Evolutionary conservation across 495 filamentous ascomycete genomes (phyloP).

Genomic region (Aspergillus bertholletiae): DNA sequence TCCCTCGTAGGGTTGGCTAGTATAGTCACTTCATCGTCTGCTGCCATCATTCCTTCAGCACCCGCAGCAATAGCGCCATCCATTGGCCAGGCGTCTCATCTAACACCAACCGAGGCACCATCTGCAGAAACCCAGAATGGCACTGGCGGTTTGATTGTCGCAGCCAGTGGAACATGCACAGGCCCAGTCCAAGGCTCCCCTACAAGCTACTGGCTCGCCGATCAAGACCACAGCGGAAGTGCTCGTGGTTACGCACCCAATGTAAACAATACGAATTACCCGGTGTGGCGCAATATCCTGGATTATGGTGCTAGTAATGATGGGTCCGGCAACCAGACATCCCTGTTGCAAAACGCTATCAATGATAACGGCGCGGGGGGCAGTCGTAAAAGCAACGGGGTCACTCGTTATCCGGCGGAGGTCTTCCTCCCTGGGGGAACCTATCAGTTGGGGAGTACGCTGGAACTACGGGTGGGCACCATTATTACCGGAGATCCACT

Average conservation of each 20-base stretch:
- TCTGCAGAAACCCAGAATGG: background rate
- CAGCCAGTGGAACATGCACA: slow-evolving; percentile 9
- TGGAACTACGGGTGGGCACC: slow-evolving; percentile 43
- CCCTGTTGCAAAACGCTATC: slow-evolving; percentile 34
- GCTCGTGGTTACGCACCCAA: slow-evolving; percentile 39
- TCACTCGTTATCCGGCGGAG: slow-evolving; percentile 46
- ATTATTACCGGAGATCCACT: slow-evolving; percentile 41
- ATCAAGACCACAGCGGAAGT: slow-evolving; percentile 27
- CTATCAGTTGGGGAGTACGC: slow-evolving; percentile 35
- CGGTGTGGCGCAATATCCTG: slow-evolving; percentile 55
- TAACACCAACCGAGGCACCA: too few species aligned
- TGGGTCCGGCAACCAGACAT: slow-evolving; percentile 45
- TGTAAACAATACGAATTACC: slow-evolving; percentile 34
- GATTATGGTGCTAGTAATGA: slow-evolving; percentile 49
- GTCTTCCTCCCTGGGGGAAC: slow-evolving; percentile 48
- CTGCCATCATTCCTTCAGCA: slow-evolving; percentile 3
- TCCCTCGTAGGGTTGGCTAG: background rate
- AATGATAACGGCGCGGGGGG: slow-evolving; percentile 32
- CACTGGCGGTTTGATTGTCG: background rate
- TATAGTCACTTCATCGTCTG: background rate
- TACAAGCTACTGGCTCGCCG: slow-evolving; percentile 31
- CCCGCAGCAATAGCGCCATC: background rate
- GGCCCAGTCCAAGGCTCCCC: slow-evolving; percentile 4
- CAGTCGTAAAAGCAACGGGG: slow-evolving; percentile 35
- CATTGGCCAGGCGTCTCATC: background rate